Evolutionary conservation across 257 asterid species (phyloP).

Genomic region (Jasminum sambac): DNA sequence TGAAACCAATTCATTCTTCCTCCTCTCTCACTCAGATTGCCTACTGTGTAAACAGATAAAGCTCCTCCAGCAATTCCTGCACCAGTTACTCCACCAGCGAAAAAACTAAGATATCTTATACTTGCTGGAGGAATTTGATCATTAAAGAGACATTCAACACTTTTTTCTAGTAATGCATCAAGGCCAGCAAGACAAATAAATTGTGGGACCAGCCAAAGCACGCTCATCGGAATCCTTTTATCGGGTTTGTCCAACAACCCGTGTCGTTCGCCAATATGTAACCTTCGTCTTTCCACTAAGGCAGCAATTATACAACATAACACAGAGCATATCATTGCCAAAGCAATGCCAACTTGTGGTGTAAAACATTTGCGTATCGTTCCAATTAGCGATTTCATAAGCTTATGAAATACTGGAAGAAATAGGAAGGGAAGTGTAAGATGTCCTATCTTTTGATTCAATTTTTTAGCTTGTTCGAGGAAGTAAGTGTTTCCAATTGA

Average conservation of each 20-base stretch:
- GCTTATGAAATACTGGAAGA: constrained; percentile 35
- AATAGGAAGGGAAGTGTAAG: constrained; percentile 29
- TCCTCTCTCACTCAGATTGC: constrained; percentile 39
- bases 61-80: constrained; percentile 34
- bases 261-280: constrained; percentile 33
- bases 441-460: constrained; percentile 34
- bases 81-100: constrained; percentile 27
- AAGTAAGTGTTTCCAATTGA: constrained; percentile 52
- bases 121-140: constrained; percentile 36
- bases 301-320: constrained; percentile 58
- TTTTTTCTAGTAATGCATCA: constrained; percentile 21
- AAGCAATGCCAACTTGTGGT: constrained; percentile 33
- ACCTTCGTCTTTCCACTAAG: constrained; percentile 43
- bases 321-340: constrained; percentile 39
- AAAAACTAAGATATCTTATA: constrained; percentile 19
- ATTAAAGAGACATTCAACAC: constrained; percentile 27
- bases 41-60: constrained; percentile 34
- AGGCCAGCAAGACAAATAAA: constrained; percentile 37
- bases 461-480: constrained; percentile 31
- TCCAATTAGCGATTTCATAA: constrained; percentile 14
- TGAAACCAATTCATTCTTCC: constrained; percentile 50
- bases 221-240: constrained; percentile 36
- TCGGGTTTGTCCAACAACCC: constrained; percentile 44
- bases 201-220: constrained; percentile 56
- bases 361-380: constrained; percentile 1